These are phyloP conservation scores for Beauveria australis DNA, from an alignment of 2,329 filamentous ascomycete species.

Conservation along the genomic window DNA sequence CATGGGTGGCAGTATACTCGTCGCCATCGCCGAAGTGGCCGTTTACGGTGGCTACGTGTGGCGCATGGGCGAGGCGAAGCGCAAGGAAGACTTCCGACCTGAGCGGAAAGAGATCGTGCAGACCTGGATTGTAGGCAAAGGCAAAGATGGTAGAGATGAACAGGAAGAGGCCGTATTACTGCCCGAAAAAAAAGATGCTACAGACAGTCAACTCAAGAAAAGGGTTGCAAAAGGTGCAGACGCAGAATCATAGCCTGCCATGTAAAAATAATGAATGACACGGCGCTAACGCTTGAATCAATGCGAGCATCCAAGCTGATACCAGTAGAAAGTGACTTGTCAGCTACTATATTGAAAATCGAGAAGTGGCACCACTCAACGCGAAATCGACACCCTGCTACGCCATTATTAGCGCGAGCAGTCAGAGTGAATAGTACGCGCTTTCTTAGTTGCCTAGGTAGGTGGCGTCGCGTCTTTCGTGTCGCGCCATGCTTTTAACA, in stretches of 20 bases:
- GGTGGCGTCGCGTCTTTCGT: constrained; percentile 7
- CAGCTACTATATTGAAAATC: neutral
- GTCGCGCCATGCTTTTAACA: constrained; percentile 1
- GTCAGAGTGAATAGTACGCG: constrained; percentile 7
- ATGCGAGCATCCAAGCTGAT: neutral
- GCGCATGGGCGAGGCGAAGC: constrained; percentile 60
- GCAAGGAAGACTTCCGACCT: constrained; percentile 48
- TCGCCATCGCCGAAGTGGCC: constrained; percentile 68
- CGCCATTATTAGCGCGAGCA: neutral
- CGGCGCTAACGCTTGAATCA: neutral
- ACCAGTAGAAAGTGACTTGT: neutral
- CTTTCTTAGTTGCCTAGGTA: neutral
- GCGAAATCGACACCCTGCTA: neutral
- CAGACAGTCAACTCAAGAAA: neutral
- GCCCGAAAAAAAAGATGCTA: constrained; percentile 15
- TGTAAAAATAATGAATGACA: neutral
- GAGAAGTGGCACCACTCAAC: neutral
- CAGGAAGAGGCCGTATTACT: constrained; percentile 20
- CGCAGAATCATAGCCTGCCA: neutral
- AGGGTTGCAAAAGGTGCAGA: neutral
- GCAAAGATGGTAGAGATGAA: constrained; percentile 19
- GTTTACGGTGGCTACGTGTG: constrained; percentile 70
- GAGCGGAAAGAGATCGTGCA: constrained; percentile 63
- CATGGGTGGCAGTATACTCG: constrained; percentile 59
- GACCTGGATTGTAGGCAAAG: constrained; percentile 57